Conservation (phyloP, 2,329 filamentous ascomycete species). For the Penicillium sp. region DNA sequence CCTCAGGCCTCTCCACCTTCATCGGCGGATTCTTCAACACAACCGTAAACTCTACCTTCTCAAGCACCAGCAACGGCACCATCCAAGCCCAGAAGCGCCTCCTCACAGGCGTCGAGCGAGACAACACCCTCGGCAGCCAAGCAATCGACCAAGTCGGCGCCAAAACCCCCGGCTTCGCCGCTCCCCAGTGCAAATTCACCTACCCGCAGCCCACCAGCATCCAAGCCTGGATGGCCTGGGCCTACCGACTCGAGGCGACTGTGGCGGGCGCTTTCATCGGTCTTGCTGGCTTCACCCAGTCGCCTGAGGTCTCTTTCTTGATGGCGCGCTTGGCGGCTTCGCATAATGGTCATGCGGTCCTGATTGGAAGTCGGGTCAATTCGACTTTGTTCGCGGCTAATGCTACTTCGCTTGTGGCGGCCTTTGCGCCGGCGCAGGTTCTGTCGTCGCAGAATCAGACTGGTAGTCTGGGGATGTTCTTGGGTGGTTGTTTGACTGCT, state of each 20-base stretch:
- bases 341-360: constrained; percentile 24
- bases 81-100: constrained; percentile 18
- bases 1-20: constrained; percentile 25
- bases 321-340: constrained; percentile 29
- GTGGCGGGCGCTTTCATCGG: constrained; percentile 28
- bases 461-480: constrained; percentile 25
- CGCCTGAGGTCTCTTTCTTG: constrained; percentile 32
- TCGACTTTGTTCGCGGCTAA: constrained; percentile 20
- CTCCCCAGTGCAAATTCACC: constrained; percentile 25
- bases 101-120: constrained; percentile 24
- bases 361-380: constrained; percentile 20
- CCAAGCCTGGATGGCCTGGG: constrained; percentile 19
- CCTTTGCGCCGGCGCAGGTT: constrained; percentile 25
- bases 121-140: constrained; percentile 25
- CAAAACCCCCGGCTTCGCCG: constrained; percentile 16
- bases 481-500: constrained; percentile 23
- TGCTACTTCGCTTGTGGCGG: constrained; percentile 21
- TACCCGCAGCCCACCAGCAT: constrained; percentile 17
- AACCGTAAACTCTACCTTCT: constrained; percentile 22
- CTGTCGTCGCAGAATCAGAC: constrained; percentile 20
- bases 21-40: constrained; percentile 28
- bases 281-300: constrained; percentile 27
- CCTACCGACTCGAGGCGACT: constrained; percentile 22
- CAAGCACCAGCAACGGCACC: constrained; percentile 18
- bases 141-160: constrained; percentile 23